Conservation (phyloP, 345 rosid genomes). For the Bruguiera parviflora region DNA sequence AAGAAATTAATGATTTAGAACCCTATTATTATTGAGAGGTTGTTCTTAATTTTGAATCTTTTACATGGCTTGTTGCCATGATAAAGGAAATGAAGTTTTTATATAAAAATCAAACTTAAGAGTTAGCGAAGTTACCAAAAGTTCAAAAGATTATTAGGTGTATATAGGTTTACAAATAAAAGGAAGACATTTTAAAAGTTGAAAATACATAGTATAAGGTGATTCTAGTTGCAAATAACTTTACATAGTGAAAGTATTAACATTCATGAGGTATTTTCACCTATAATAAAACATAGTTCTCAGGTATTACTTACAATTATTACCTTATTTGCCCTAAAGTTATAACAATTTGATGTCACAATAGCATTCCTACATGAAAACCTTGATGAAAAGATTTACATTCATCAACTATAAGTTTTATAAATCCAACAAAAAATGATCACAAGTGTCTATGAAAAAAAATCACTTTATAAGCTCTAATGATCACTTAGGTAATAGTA, state of each 20-base stretch:
- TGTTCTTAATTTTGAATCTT: neutral
- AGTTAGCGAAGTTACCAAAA: neutral
- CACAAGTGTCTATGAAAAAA: neutral
- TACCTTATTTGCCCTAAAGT: neutral
- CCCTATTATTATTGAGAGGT: too few species aligned
- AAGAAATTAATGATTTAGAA: too few species aligned
- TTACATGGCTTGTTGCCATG: neutral
- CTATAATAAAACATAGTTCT: neutral
- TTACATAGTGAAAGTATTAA: neutral
- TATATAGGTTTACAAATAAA: neutral
- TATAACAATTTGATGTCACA: neutral
- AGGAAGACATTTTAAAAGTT: neutral
- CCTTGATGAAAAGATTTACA: neutral
- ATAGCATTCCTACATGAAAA: neutral
- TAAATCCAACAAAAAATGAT: neutral
- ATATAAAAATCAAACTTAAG: neutral
- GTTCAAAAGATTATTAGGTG: neutral
- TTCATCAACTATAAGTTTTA: neutral
- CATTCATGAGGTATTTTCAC: neutral
- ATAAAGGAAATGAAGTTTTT: neutral
- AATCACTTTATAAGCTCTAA: neutral
- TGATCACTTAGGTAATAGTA: neutral
- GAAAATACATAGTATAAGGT: neutral
- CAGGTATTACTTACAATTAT: neutral
- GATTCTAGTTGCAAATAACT: neutral